Conservation (phyloP, 495 filamentous ascomycete genomes). For the Aspergillus ellipticus region DNA sequence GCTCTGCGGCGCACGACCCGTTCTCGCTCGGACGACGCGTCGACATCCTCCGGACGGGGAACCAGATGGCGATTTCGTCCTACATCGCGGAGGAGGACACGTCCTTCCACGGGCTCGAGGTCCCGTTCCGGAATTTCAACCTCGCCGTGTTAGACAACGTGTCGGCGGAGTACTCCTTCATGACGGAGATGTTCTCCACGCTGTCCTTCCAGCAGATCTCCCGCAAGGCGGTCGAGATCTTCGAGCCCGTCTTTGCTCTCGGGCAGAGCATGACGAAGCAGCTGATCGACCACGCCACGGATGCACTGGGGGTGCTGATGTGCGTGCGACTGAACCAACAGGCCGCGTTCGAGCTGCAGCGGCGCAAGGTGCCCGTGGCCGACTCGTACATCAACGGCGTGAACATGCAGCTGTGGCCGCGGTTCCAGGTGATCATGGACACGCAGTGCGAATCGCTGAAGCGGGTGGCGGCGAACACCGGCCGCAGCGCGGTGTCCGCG, state of each 20-base stretch:
- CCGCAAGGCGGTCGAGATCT: slow-evolving; percentile 72
- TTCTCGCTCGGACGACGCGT: slow-evolving; percentile 83
- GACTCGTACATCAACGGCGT: slow-evolving; percentile 93
- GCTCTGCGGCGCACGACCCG: slow-evolving; percentile 72
- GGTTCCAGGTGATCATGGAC: slow-evolving; percentile 91
- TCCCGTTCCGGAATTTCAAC: slow-evolving; percentile 90
- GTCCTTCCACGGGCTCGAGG: slow-evolving; percentile 78
- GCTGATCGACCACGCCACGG: slow-evolving; percentile 70
- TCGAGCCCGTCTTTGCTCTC: slow-evolving; percentile 76
- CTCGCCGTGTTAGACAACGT: slow-evolving; percentile 90
- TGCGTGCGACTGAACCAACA: slow-evolving; percentile 94
- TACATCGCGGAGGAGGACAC: slow-evolving; percentile 87
- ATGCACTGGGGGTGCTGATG: slow-evolving; percentile 81
- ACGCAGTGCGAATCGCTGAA: slow-evolving; percentile 84
- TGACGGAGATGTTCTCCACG: slow-evolving; percentile 82
- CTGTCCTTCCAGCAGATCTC: slow-evolving; percentile 53
- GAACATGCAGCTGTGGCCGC: slow-evolving; percentile 93
- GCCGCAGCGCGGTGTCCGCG: slow-evolving; percentile 48
- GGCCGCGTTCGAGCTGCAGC: slow-evolving; percentile 86
- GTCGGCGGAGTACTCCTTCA: slow-evolving; percentile 90
- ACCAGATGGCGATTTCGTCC: slow-evolving; percentile 69
- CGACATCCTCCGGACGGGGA: slow-evolving; percentile 69
- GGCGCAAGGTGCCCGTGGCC: slow-evolving; percentile 80
- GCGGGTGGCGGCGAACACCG: slow-evolving; percentile 49
- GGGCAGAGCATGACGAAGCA: slow-evolving; percentile 73